A percentile compares a stretch with the other conserved stretches of the same genome.
Evolutionary conservation across 2,329 filamentous ascomycete genomes (phyloP).

Genomic region (Calonectria hawksworthii): DNA sequence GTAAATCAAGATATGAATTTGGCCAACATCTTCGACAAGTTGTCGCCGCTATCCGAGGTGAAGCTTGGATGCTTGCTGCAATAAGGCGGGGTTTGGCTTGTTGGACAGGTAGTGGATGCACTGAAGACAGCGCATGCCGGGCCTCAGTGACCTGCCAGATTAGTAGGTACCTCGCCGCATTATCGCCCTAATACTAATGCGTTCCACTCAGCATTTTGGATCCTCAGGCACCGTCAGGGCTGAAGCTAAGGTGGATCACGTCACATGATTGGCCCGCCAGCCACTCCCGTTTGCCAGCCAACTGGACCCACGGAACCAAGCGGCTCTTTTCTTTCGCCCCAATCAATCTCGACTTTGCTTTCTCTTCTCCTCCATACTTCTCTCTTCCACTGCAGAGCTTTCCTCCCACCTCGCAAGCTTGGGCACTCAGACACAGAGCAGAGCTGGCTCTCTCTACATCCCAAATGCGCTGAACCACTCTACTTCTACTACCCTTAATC

Average conservation of each 20-base stretch:
- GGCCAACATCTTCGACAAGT: not conserved
- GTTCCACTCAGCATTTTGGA: not conserved
- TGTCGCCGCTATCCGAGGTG: not conserved
- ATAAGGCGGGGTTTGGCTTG: not conserved
- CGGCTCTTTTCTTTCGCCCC: constrained; percentile 44
- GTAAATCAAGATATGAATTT: not conserved
- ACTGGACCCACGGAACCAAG: constrained; percentile 39
- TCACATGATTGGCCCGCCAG: constrained; percentile 38
- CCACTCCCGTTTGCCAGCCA: constrained; percentile 27
- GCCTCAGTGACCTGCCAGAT: not conserved
- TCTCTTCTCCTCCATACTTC: constrained; percentile 35
- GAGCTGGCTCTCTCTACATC: constrained; percentile 40
- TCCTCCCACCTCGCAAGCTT: constrained; percentile 28
- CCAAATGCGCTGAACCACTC: constrained; percentile 42
- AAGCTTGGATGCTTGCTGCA: not conserved
- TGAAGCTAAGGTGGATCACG: constrained; percentile 26
- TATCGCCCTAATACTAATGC: not conserved
- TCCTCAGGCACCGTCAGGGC: constrained; percentile 28
- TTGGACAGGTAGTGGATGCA: not conserved
- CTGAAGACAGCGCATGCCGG: not conserved
- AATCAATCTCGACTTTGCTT: constrained; percentile 41
- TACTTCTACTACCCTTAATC: constrained; percentile 31
- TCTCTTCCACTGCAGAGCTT: constrained; percentile 35
- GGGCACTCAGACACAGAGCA: constrained; percentile 30
- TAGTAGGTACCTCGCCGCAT: not conserved